A percentile compares a stretch with the other conserved stretches of the same genome.
phyloP scores from a whole-genome alignment of 1,284 basidiomycete genomes.

The Ustilago xerochloae region DNA sequence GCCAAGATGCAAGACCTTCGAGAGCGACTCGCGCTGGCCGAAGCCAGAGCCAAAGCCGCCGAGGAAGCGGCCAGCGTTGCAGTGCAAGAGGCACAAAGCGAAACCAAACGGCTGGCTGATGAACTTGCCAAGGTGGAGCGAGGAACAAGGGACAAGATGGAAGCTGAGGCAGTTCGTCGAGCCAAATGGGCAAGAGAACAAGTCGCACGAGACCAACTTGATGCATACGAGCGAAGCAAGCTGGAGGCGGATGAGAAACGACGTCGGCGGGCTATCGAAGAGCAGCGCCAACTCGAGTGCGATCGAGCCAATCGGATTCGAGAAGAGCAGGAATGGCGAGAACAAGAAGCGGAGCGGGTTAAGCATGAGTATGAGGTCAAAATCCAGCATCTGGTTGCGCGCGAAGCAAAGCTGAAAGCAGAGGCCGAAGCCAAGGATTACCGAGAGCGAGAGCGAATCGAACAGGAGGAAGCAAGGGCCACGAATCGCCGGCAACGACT shows the following conservation, averaged over 20 bases:
- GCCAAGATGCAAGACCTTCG: slow-evolving; percentile 20
- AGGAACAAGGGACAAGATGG: slow-evolving; percentile 9
- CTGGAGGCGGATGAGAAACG: slow-evolving; percentile 29
- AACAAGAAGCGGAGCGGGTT: slow-evolving; percentile 18
- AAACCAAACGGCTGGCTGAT: slow-evolving; percentile 12
- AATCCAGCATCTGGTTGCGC: slow-evolving; percentile 5
- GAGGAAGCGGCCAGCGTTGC: slow-evolving; percentile 16
- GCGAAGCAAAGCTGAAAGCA: slow-evolving; percentile 18
- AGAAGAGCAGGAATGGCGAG: slow-evolving; percentile 20
- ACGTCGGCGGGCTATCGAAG: slow-evolving; percentile 16
- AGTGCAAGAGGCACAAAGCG: slow-evolving; percentile 8
- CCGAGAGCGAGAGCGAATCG: slow-evolving; percentile 4
- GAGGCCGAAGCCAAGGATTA: slow-evolving; percentile 14
- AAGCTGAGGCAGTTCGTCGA: slow-evolving; percentile 23
- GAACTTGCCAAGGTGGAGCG: slow-evolving; percentile 19
- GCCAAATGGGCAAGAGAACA: slow-evolving; percentile 34
- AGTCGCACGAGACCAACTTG: slow-evolving; percentile 25
- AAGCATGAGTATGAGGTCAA: slow-evolving; percentile 30
- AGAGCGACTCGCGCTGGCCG: slow-evolving; percentile 17
- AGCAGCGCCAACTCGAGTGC: slow-evolving; percentile 12
- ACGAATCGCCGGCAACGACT: background rate
- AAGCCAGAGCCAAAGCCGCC: slow-evolving; percentile 18
- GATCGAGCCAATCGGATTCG: slow-evolving; percentile 10
- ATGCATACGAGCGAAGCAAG: slow-evolving; percentile 33
- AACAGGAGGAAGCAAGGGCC: background rate